These are phyloP conservation scores for Cytospora piceicola DNA, from an alignment of 2,329 filamentous ascomycete species.

Conservation along the genomic window DNA sequence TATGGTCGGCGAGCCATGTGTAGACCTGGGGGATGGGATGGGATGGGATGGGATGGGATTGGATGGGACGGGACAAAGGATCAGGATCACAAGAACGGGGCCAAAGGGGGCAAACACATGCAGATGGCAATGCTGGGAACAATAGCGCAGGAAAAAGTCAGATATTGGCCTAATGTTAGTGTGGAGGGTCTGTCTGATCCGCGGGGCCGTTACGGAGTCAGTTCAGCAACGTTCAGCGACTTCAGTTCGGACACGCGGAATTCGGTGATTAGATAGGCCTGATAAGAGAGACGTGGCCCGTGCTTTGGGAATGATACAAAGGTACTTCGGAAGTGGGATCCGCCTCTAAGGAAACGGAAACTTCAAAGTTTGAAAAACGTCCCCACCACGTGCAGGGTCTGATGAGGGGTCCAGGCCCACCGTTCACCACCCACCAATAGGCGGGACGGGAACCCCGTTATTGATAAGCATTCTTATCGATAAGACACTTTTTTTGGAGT, in stretches of 20 bases:
- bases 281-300: background rate
- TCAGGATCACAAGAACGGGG: background rate
- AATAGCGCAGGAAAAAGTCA: background rate
- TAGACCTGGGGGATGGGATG: too few species aligned
- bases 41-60: too few species aligned
- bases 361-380: background rate
- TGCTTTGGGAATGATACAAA: background rate
- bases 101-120: background rate
- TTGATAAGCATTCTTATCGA: slow-evolving; percentile 4
- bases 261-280: too few species aligned
- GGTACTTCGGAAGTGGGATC: background rate
- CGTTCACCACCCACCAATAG: background rate
- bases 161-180: background rate
- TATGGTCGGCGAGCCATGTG: background rate
- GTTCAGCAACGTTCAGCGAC: too few species aligned
- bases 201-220: background rate
- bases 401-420: background rate
- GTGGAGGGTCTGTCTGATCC: background rate
- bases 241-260: too few species aligned
- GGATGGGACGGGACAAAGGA: too few species aligned
- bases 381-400: too few species aligned
- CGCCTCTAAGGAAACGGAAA: background rate
- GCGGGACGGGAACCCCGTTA: background rate
- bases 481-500: background rate
- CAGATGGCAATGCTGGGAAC: background rate